phyloP scores from a whole-genome alignment of 345 rosid species.

The Ceriops tagal region DNA sequence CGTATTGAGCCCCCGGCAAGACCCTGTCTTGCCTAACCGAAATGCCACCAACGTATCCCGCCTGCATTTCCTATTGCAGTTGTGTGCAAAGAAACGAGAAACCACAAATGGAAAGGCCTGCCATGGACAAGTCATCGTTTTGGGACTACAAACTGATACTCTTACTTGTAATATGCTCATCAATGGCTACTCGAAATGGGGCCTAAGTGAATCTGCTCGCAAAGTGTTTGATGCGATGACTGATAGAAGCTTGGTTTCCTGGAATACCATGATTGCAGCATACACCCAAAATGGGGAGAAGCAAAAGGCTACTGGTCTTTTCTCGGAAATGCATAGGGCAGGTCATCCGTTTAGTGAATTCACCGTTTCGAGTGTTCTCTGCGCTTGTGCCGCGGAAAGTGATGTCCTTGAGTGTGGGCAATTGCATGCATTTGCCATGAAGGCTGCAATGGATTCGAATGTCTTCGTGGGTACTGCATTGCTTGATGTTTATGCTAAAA shows the following conservation, averaged over 20 bases:
- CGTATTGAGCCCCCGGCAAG: no score
- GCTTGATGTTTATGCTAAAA: slow-evolving; percentile 76
- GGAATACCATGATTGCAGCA: slow-evolving; percentile 65
- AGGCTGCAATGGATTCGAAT: slow-evolving; percentile 44
- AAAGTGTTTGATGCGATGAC: slow-evolving; percentile 72
- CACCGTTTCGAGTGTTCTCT: slow-evolving; percentile 65
- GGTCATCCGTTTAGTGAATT: slow-evolving; percentile 50
- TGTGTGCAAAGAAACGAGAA: slow-evolving; percentile 40
- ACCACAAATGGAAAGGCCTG: slow-evolving; percentile 40
- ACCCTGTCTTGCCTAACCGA: no score
- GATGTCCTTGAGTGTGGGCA: slow-evolving; percentile 48
- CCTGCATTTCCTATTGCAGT: slow-evolving; percentile 40
- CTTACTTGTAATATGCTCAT: slow-evolving; percentile 54
- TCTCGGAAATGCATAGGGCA: slow-evolving; percentile 45
- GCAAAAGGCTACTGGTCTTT: slow-evolving; percentile 42
- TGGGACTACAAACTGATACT: slow-evolving; percentile 36
- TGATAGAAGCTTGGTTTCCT: slow-evolving; percentile 60
- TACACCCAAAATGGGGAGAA: slow-evolving; percentile 39
- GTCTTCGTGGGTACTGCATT: slow-evolving; percentile 68
- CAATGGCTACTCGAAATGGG: slow-evolving; percentile 51
- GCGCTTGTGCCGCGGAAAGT: slow-evolving; percentile 51
- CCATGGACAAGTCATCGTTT: slow-evolving; percentile 44
- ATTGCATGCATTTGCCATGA: slow-evolving; percentile 59
- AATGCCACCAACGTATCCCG: slow-evolving; percentile 9
- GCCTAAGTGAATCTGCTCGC: slow-evolving; percentile 38